These are phyloP conservation scores for Leccinum pachyderme DNA, from an alignment of 1,284 basidiomycete genomes.

Conservation along the genomic window DNA sequence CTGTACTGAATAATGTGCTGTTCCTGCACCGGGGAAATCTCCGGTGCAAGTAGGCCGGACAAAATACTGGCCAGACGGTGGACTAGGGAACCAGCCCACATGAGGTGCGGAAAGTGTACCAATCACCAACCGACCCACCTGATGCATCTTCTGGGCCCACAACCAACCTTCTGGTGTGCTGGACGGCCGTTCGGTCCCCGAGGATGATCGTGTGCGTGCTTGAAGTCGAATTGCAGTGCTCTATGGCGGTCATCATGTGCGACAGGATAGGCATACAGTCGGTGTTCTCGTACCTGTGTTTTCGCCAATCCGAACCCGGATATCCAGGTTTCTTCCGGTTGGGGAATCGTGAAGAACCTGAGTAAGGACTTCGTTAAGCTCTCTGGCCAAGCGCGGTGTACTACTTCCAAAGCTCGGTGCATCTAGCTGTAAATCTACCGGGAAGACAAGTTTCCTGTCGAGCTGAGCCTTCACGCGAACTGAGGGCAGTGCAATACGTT, in stretches of 20 bases:
- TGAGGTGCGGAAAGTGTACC: slow-evolving; percentile 10
- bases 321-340: slow-evolving; percentile 41
- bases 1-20: slow-evolving; percentile 74
- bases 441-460: slow-evolving; percentile 47
- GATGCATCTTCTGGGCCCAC: slow-evolving; percentile 29
- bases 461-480: slow-evolving; percentile 55
- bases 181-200: slow-evolving; percentile 27
- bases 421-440: slow-evolving; percentile 51
- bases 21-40: slow-evolving; percentile 42
- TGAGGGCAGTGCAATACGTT: slow-evolving; percentile 73
- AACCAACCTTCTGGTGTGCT: slow-evolving; percentile 19
- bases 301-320: slow-evolving; percentile 29
- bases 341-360: slow-evolving; percentile 21
- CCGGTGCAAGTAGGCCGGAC: slow-evolving; percentile 50
- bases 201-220: slow-evolving; percentile 24
- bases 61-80: slow-evolving; percentile 41
- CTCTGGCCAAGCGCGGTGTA: slow-evolving; percentile 13
- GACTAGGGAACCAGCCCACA: slow-evolving; percentile 12
- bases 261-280: no score
- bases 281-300: slow-evolving; percentile 26
- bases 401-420: slow-evolving; percentile 21
- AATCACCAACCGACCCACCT: slow-evolving; percentile 21
- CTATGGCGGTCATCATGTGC: slow-evolving; percentile 17
- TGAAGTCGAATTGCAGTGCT: slow-evolving; percentile 7
- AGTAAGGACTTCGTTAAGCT: slow-evolving; percentile 24